Evolutionary conservation across 306 rosid genomes (phyloP).

Genomic region (Malus asiatica): DNA sequence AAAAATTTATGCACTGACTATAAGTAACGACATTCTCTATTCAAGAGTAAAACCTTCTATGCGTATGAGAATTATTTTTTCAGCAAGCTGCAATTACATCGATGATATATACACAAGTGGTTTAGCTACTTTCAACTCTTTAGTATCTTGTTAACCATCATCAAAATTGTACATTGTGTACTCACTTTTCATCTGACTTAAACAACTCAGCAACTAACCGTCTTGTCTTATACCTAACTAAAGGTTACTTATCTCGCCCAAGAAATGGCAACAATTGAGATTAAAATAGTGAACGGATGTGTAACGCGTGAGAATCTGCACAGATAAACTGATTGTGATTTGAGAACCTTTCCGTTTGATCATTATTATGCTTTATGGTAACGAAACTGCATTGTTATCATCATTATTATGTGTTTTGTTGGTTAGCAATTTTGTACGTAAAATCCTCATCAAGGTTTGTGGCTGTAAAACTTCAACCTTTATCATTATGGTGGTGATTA

Average conservation of each 20-base stretch:
- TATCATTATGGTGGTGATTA: background rate
- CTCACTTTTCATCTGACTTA: too few species aligned
- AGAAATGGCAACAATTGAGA: too few species aligned
- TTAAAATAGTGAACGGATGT: accelerated
- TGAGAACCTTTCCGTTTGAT: background rate
- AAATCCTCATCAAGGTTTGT: too few species aligned
- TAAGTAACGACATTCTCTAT: background rate
- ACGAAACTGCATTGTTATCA: background rate
- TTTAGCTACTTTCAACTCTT: too few species aligned
- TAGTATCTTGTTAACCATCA: too few species aligned
- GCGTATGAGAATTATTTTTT: background rate
- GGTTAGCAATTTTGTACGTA: background rate
- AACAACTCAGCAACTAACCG: too few species aligned
- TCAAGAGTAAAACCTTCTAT: background rate
- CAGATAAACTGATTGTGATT: background rate
- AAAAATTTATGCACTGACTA: background rate
- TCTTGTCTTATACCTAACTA: too few species aligned
- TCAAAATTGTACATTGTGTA: too few species aligned
- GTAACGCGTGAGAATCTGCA: too few species aligned
- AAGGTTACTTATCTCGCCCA: too few species aligned
- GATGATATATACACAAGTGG: too few species aligned
- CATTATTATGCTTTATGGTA: background rate
- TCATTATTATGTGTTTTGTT: background rate
- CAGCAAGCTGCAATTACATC: too few species aligned
- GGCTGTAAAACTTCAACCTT: background rate